Percentiles rank a stretch among this genome's conserved stretches.
Evolutionary conservation across 805 yeast genomes (phyloP).

Genomic region (Barnettozyma pratensis): DNA sequence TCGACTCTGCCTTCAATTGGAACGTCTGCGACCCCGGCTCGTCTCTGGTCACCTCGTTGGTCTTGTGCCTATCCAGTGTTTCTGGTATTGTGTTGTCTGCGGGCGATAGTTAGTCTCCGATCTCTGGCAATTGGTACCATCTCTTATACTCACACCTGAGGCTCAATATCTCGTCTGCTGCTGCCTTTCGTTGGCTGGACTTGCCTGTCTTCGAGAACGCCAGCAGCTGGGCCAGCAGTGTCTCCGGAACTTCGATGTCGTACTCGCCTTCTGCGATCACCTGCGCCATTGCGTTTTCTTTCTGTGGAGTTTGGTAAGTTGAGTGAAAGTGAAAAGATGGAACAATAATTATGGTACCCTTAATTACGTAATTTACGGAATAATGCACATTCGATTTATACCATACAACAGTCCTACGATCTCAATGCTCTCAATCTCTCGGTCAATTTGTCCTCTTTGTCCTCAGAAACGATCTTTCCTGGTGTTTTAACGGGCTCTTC

Average conservation of each 20-base stretch:
- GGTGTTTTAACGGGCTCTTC: slow-evolving; percentile 52
- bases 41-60: slow-evolving; percentile 10
- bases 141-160: slow-evolving; percentile 18
- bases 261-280: slow-evolving; percentile 24
- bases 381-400: background rate
- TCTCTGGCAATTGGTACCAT: too few relatives aligned
- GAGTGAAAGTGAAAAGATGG: too few relatives aligned
- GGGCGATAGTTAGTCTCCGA: too few relatives aligned
- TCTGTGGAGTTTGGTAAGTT: too few relatives aligned
- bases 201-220: background rate
- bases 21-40: slow-evolving; percentile 5
- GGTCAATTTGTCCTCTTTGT: slow-evolving; percentile 81
- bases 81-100: slow-evolving; percentile 14
- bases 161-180: slow-evolving; percentile 19
- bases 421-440: slow-evolving; percentile 87
- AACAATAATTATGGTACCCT: too few relatives aligned
- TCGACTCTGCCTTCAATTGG: slow-evolving; percentile 14
- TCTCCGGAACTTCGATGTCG: slow-evolving; percentile 17
- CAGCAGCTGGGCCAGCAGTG: slow-evolving; percentile 9
- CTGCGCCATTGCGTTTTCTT: background rate
- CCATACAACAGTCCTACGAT: slow-evolving; percentile 18
- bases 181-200: background rate
- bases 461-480: slow-evolving; percentile 44
- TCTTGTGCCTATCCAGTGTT: slow-evolving; percentile 10
- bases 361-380: too few relatives aligned